Base-by-base conservation (phyloP, 2,329 filamentous ascomycete species). In the Xenosphaeropsis pyriputrescens region DNA sequence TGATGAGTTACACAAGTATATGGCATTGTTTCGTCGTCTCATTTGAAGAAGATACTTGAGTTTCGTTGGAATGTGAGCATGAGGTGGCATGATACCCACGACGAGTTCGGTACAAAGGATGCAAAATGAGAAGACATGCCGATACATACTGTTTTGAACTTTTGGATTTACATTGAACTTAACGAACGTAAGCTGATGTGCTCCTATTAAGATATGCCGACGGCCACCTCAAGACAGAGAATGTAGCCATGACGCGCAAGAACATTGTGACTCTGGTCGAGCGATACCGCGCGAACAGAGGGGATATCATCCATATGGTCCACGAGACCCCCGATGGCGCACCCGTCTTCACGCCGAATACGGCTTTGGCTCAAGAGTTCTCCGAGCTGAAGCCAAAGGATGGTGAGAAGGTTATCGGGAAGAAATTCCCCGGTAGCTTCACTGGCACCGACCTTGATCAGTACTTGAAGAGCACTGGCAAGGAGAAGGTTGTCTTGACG, bases 281-380 rank as follows among this genome's bases (percentile, higher is more conserved):
- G 15, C 72, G 65, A 43, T 83, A 81, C 55, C 67, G 78, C n/a
- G 50, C 59, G 1, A 65, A 60, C 0, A 56, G 58, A 2, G 64
- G 64, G 26, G 50, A 52, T 9, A 50, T 79, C 32, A 67, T 79
- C 2, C 76, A 80, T 47, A 59, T 81, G 4, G 56, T 71, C 15
- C 75, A 80, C 52, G 54, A 63, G 32, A 65, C 66, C 0, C 71
- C 75, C 0, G 62, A 67, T 0, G 75, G 72, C 2, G 72, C 77
- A 1, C 77, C 77, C 0, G 62, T 83, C 4, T 83, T 83, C 55
- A 82, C 76, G 0, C 70, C 73, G 0, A 62, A 60, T 3, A 81
- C 75, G 0, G 49, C 61, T 4, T 59, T 83, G 5, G 75, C 70
- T 0, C 59, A 72, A 29, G 71, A 75, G 42, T 79, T 81, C 43